A percentile compares a stretch with the other conserved stretches of the same genome.
These are phyloP conservation scores for Chrysanthemum seticuspe DNA, from an alignment of 129 eudicot genomes.

Conservation along the genomic window DNA sequence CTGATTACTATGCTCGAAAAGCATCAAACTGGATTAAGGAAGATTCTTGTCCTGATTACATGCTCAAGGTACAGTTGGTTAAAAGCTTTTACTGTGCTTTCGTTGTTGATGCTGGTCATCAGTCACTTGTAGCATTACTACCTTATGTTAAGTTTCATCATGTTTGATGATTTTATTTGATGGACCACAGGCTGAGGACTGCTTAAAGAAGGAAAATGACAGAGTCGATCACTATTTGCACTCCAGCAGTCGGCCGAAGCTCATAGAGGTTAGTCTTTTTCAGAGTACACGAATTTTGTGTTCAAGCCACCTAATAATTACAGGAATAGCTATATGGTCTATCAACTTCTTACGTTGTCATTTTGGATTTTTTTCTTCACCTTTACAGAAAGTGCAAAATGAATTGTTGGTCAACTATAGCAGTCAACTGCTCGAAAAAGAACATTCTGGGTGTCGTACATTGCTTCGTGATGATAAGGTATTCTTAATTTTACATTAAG, in stretches of 20 bases:
- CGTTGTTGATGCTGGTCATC: not conserved
- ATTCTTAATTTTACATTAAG: slow-evolving; percentile 11
- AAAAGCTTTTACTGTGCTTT: not conserved
- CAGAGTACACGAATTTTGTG: slow-evolving; percentile 3
- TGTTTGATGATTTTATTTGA: slow-evolving; percentile 7
- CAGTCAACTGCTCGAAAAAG: slow-evolving; percentile 78
- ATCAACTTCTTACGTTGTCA: not conserved
- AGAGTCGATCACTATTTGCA: slow-evolving; percentile 77
- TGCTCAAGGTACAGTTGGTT: slow-evolving; percentile 53
- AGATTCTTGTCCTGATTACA: slow-evolving; percentile 90
- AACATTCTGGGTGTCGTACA: slow-evolving; percentile 77
- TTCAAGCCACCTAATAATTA: not conserved
- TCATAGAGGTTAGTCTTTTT: slow-evolving; percentile 66
- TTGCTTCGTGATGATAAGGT: slow-evolving; percentile 87
- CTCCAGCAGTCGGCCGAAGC: slow-evolving; percentile 75
- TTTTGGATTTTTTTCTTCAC: not conserved
- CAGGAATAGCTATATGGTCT: not conserved
- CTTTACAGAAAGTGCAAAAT: slow-evolving; percentile 63
- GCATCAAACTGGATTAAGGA: slow-evolving; percentile 83
- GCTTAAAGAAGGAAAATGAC: slow-evolving; percentile 78
- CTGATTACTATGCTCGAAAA: slow-evolving; percentile 81
- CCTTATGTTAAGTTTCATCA: slow-evolving; percentile 5
- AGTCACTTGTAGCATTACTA: not conserved
- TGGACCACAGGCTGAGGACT: slow-evolving; percentile 75
- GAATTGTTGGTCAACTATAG: slow-evolving; percentile 57